These are phyloP conservation scores for Phaseolus coccineus DNA, from an alignment of 331 rosid species.

Conservation along the genomic window DNA sequence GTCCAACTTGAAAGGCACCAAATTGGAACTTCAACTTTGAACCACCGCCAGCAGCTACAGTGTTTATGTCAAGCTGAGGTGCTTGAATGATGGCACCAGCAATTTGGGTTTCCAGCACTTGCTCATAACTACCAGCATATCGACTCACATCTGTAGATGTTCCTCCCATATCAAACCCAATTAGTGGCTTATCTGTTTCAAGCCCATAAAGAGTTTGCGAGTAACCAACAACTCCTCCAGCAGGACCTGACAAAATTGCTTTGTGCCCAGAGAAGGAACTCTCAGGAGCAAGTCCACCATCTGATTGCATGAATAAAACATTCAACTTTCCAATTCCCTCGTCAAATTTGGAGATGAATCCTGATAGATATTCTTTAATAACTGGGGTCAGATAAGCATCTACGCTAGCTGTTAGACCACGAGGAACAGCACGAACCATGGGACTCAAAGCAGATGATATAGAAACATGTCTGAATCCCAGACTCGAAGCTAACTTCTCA, in stretches of 20 bases:
- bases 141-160: slow-evolving; percentile 97
- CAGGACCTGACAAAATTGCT: slow-evolving; percentile 91
- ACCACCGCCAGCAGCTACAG: slow-evolving; percentile 97
- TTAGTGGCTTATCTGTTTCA: slow-evolving; percentile 81
- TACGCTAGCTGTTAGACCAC: slow-evolving; percentile 90
- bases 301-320: slow-evolving; percentile 94
- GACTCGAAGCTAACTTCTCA: slow-evolving; percentile 66
- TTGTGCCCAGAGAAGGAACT: slow-evolving; percentile 86
- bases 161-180: slow-evolving; percentile 98
- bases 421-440: slow-evolving; percentile 96
- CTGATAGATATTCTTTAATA: slow-evolving; percentile 81
- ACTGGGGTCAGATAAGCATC: slow-evolving; percentile 95
- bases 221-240: slow-evolving; percentile 95
- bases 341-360: slow-evolving; percentile 85
- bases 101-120: slow-evolving; percentile 88
- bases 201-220: slow-evolving; percentile 85
- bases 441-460: slow-evolving; percentile 93
- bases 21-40: slow-evolving; percentile 88
- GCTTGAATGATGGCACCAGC: slow-evolving; percentile 92
- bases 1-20: slow-evolving; percentile 90
- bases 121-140: slow-evolving; percentile 89
- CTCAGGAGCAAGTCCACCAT: slow-evolving; percentile 95
- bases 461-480: slow-evolving; percentile 93
- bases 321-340: slow-evolving; percentile 73
- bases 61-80: slow-evolving; percentile 92